Evolutionary conservation across 2,329 filamentous ascomycete genomes (phyloP), one percentile per base, ranked within the genome.

Genomic region (Trichoderma pleuroti): DNA sequence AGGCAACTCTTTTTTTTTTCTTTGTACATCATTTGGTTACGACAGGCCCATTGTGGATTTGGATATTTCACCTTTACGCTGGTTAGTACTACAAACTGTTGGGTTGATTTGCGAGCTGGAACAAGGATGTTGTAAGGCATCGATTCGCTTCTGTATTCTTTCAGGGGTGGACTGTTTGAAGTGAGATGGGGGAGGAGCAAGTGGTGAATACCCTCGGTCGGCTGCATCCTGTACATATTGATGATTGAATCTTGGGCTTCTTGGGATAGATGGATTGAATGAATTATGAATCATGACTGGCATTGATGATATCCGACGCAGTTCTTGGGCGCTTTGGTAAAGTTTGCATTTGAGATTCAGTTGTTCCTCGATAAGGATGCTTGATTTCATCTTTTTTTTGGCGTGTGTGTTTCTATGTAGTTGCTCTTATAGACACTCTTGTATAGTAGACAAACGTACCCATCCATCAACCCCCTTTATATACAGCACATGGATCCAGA

Each of bases 191-290:
- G 11, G n/a, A n/a, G n/a, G n/a, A n/a, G 30, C 30, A 16, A 16
- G 28, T 8, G 39, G 54, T 26, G 61, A 49, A 70, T 60, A 66
- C 34, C 69, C 61, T 61, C 9, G 66, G 39, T n/a, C 12, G 32
- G 54, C 21, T 61, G 42, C 56, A 36, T 61, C 16, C 36, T 61
- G 39, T 39, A 60, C 14, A 59, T 46, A 42, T 42, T 30, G 56
- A 16, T 21, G 34, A 14, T n/a, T 21, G 11, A 21, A 9, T 11
- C 32, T 16, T 11, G 30, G 39, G 39, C 39, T 42, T 42, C 36
- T 42, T 18, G 36, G 46, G 32, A 46, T 64, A 46, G 49, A 70
- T 64, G 46, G 60, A 63, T 64, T 60, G 66, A 26, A 68, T 61
- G 66, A 61, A 24, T 68, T 46, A 68, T 18, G 66, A 68, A 28